Evolutionary conservation across 495 filamentous ascomycete genomes (phyloP).

Genomic region (Amphirosellinia nigrospora): DNA sequence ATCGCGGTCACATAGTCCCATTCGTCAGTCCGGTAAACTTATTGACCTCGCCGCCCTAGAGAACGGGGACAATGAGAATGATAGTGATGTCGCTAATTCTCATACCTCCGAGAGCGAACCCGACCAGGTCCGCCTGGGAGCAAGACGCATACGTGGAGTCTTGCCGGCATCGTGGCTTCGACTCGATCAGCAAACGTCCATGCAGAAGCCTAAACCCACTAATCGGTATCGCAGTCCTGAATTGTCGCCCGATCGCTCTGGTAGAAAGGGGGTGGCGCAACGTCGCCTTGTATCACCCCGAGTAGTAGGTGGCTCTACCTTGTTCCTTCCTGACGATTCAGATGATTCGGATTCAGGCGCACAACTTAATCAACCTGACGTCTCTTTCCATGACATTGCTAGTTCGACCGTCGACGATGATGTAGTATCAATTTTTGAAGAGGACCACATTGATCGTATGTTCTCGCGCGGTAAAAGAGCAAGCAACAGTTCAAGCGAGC

Average conservation of each 20-base stretch:
- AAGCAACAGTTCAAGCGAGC: slow-evolving; percentile 22
- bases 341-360: slow-evolving; percentile 35
- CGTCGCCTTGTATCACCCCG: slow-evolving; percentile 39
- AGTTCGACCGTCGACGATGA: slow-evolving; percentile 41
- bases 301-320: slow-evolving; percentile 30
- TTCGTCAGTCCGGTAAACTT: slow-evolving; percentile 31
- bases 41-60: slow-evolving; percentile 35
- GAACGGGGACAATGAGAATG: slow-evolving; percentile 24
- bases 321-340: slow-evolving; percentile 53
- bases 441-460: slow-evolving; percentile 62
- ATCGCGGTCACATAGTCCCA: slow-evolving; percentile 33
- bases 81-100: slow-evolving; percentile 27
- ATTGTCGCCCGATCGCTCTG: slow-evolving; percentile 36
- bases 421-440: slow-evolving; percentile 54
- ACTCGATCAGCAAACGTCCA: slow-evolving; percentile 62
- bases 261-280: slow-evolving; percentile 63
- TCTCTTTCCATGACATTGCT: slow-evolving; percentile 22
- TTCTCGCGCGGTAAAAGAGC: slow-evolving; percentile 49
- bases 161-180: slow-evolving; percentile 90
- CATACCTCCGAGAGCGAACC: slow-evolving; percentile 49
- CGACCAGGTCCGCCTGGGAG: slow-evolving; percentile 46
- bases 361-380: slow-evolving; percentile 27
- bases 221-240: slow-evolving; percentile 49
- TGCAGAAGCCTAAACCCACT: slow-evolving; percentile 27
- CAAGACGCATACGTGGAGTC: slow-evolving; percentile 72